phyloP scores from a whole-genome alignment of 2,329 filamentous ascomycete genomes.

The Lachnellula suecica region DNA sequence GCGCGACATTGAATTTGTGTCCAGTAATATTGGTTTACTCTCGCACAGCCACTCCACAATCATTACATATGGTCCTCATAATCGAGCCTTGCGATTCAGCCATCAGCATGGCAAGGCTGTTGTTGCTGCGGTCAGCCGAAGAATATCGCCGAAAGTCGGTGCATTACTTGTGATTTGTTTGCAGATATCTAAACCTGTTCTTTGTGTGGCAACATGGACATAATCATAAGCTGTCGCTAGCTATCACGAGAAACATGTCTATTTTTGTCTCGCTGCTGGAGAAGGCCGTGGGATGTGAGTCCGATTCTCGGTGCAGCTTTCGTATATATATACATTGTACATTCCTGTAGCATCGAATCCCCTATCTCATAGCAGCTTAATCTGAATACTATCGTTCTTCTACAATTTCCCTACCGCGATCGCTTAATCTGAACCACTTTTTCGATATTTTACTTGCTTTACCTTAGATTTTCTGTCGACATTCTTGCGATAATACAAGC shows the following conservation, averaged over 20 bases:
- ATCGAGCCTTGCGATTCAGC: conserved; percentile 3
- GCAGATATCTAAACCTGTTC: not conserved
- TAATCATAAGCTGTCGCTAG: not conserved
- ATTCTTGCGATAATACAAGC: too few relatives aligned
- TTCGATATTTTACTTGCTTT: too few relatives aligned
- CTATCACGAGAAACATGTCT: not conserved
- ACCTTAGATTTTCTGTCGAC: too few relatives aligned
- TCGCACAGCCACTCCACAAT: not conserved
- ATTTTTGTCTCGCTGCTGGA: not conserved
- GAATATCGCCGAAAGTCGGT: not conserved
- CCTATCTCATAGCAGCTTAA: too few relatives aligned
- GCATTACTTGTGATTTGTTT: not conserved
- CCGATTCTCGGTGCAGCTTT: not conserved
- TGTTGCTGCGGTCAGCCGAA: not conserved
- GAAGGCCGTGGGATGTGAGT: not conserved
- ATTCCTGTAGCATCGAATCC: too few relatives aligned
- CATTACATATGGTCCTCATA: not conserved
- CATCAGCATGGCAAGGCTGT: not conserved
- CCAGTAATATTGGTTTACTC: not conserved
- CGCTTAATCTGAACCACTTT: not conserved
- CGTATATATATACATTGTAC: not conserved
- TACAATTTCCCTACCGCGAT: not conserved
- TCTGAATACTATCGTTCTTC: conserved; percentile 1
- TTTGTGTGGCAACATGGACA: not conserved
- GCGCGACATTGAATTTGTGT: not conserved